phyloP scores from a whole-genome alignment of 768 basidiomycete genomes.

The Tylopilus sp. region DNA sequence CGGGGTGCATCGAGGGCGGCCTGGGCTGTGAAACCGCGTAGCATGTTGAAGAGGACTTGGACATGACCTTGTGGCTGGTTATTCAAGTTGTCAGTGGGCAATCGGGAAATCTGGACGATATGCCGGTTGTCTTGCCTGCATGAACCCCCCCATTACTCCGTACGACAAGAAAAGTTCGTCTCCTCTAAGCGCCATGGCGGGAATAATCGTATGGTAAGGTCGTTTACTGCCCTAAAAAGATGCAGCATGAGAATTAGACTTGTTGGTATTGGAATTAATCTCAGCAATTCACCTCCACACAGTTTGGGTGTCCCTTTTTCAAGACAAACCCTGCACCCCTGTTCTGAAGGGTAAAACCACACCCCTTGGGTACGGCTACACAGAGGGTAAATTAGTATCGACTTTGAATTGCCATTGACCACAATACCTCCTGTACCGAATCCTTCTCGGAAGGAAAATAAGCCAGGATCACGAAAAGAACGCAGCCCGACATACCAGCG shows the following conservation, averaged over 20 bases:
- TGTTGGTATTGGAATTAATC: not conserved
- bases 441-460: constrained; percentile 38
- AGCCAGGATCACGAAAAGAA: not conserved
- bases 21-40: constrained; percentile 85
- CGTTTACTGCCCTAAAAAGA: constrained; percentile 71
- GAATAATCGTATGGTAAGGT: constrained; percentile 92
- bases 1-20: constrained; percentile 91
- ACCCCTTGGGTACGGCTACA: constrained; percentile 84
- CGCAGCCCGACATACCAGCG: constrained; percentile 46
- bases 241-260: not conserved
- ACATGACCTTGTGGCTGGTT: constrained; percentile 90
- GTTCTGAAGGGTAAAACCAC: constrained; percentile 96
- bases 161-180: constrained; percentile 85
- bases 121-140: constrained; percentile 54
- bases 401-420: not conserved
- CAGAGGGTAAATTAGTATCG: constrained; percentile 3
- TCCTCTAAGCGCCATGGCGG: constrained; percentile 74
- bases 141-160: constrained; percentile 91
- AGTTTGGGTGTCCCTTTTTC: constrained; percentile 80
- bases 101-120: not conserved
- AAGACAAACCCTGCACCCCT: constrained; percentile 84
- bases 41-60: constrained; percentile 87
- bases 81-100: not conserved
- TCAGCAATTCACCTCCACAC: constrained; percentile 51
- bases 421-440: constrained; percentile 82